These are phyloP conservation scores for Amylocarpus encephaloides DNA, from an alignment of 2,329 filamentous ascomycete genomes.

Conservation along the genomic window DNA sequence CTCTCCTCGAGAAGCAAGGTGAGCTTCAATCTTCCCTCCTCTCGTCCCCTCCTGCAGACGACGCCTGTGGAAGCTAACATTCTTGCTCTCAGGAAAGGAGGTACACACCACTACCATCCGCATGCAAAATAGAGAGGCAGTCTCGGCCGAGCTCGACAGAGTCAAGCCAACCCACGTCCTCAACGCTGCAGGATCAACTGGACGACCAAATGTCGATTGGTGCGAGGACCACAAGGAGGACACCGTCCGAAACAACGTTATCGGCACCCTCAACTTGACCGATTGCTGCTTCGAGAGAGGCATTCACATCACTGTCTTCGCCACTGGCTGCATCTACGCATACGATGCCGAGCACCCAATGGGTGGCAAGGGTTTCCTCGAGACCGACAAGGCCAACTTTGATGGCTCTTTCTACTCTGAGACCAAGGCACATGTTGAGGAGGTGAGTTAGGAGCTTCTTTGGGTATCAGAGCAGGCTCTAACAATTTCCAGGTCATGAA, in stretches of 20 bases:
- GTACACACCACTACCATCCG: conserved; percentile 55
- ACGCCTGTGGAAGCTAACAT: background rate
- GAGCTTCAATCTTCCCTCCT: background rate
- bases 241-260: conserved; percentile 61
- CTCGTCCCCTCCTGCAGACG: background rate
- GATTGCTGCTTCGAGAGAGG: conserved; percentile 53
- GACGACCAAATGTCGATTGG: conserved; percentile 64
- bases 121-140: conserved; percentile 56
- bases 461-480: background rate
- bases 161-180: conserved; percentile 61
- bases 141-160: conserved; percentile 49
- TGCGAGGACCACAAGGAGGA: conserved; percentile 64
- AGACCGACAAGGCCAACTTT: conserved; percentile 60
- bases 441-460: conserved; percentile 37
- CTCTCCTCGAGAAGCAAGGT: conserved; percentile 48
- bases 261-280: conserved; percentile 57
- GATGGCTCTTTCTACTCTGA: conserved; percentile 61
- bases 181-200: conserved; percentile 60
- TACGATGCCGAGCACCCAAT: conserved; percentile 56
- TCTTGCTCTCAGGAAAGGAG: conserved; percentile 41
- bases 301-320: conserved; percentile 60
- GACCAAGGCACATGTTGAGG: conserved; percentile 60
- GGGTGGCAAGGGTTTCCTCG: conserved; percentile 52
- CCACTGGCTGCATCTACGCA: conserved; percentile 62
- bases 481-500: conserved; percentile 47